phyloP scores from a whole-genome alignment of 257 asterid species.

The Solanum neorickii region DNA sequence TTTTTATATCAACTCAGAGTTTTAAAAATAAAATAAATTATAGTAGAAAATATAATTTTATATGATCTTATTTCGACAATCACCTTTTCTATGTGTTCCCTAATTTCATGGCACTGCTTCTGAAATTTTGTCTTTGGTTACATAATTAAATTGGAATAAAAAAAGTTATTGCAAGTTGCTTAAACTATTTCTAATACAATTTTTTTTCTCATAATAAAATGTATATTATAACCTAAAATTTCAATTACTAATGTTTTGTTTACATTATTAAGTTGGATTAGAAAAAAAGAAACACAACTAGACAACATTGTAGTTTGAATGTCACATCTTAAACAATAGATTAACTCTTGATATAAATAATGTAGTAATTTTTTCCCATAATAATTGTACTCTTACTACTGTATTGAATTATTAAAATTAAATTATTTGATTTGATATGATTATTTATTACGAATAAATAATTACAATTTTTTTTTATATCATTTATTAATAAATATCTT shows the following conservation, averaged over 20 bases:
- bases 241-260: too few relatives aligned
- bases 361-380: background rate
- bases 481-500: background rate
- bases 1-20: fast-evolving
- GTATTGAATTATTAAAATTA: too few relatives aligned
- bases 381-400: background rate
- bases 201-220: too few relatives aligned
- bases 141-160: background rate
- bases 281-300: background rate
- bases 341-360: background rate
- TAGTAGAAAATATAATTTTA: too few relatives aligned
- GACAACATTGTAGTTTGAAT: background rate
- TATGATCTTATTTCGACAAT: background rate
- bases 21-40: background rate
- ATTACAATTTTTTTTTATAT: background rate
- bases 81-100: background rate
- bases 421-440: background rate
- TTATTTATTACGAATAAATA: background rate
- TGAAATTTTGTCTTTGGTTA: background rate
- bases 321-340: background rate
- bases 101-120: background rate
- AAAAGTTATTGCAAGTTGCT: background rate
- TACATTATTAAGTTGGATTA: background rate
- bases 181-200: too few relatives aligned
- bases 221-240: too few relatives aligned